Evolutionary conservation across 345 rosid species (phyloP).

Genomic region (Euphorbia pulcherrima): DNA sequence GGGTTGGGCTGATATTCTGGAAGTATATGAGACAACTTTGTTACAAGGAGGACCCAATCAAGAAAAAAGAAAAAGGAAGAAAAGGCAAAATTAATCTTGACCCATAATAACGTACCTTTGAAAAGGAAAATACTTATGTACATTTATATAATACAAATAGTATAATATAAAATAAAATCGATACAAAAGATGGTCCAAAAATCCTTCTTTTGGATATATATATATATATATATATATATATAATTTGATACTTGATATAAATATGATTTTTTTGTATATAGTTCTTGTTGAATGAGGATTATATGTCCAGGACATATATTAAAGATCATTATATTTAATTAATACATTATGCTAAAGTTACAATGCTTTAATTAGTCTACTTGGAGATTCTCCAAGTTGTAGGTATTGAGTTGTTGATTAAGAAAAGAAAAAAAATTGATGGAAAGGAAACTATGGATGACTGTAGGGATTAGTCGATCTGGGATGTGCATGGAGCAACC

Average conservation of each 20-base stretch:
- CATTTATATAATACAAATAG: neutral
- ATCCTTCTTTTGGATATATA: constrained; percentile 41
- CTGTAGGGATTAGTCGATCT: no score
- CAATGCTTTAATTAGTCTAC: constrained; percentile 26
- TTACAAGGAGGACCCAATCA: constrained; percentile 43
- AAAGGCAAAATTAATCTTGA: constrained; percentile 24
- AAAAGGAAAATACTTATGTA: constrained; percentile 3
- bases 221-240: no score
- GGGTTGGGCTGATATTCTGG: constrained; percentile 5
- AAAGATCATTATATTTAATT: neutral
- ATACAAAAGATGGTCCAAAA: constrained; percentile 29
- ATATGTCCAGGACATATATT: constrained; percentile 28
- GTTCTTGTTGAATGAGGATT: constrained; percentile 6
- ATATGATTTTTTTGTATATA: no score
- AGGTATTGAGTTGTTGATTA: constrained; percentile 32
- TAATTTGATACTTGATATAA: no score
- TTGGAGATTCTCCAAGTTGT: constrained; percentile 47
- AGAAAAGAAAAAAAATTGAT: constrained; percentile 27
- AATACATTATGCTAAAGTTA: constrained; percentile 32
- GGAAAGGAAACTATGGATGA: constrained; percentile 37
- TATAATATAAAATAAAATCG: neutral
- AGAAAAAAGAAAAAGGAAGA: constrained; percentile 31
- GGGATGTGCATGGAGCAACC: no score
- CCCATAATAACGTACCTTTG: constrained; percentile 21
- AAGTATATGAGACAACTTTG: constrained; percentile 56